Evolutionary conservation across 2,329 filamentous ascomycete species (phyloP), one percentile per base, ranked within the genome.

Genomic region (Aspergillus piperis): DNA sequence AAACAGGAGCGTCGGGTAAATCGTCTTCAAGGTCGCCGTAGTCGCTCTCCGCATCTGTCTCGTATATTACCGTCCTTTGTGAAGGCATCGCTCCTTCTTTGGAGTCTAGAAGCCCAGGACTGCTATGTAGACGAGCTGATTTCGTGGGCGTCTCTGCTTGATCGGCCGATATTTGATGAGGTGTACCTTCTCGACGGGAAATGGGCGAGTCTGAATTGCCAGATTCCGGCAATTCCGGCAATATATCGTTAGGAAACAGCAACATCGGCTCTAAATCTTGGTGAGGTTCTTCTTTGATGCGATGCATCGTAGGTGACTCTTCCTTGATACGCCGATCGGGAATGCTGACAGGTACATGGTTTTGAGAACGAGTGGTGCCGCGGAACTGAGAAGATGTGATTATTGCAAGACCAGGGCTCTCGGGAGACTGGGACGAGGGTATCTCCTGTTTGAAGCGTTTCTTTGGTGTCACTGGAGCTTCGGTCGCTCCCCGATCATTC

Each of bases 361-460:
- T 71, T 3, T 69, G 53, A 5, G 71, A 73, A 21, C 65, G 66
- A 52, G 68, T 70, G 10, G 70, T 68, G 27, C 61, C 59, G 19
- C 64, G 67, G 42, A 75, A 72, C 48, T 75, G 70, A 32, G 71
- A 75, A 8, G 74, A 72, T n/a, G 74, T 70, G 30, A 76, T 71
- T n/a, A 76, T 62, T 10, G 70, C 68, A 13, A 78, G 49, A 2
- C 72, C 73, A 19, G 77, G 76, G 48, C 76, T 78, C 64, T 79
- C 76, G 1, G 77, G 77, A 7, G 77, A 78, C 42, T 79, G 77
- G 6, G 77, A 79, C 3, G 77, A 79, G 5, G 76, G 77, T 57
- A 79, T 73, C 56, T 77, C 75, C 8, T 68, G 61, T 49, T 61
- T 71, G 17, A 59, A 63, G 32, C 54, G 54, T 61, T 76, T 78